These are phyloP conservation scores for Cucumis cinereus DNA, from an alignment of 306 rosid species.

Conservation along the genomic window DNA sequence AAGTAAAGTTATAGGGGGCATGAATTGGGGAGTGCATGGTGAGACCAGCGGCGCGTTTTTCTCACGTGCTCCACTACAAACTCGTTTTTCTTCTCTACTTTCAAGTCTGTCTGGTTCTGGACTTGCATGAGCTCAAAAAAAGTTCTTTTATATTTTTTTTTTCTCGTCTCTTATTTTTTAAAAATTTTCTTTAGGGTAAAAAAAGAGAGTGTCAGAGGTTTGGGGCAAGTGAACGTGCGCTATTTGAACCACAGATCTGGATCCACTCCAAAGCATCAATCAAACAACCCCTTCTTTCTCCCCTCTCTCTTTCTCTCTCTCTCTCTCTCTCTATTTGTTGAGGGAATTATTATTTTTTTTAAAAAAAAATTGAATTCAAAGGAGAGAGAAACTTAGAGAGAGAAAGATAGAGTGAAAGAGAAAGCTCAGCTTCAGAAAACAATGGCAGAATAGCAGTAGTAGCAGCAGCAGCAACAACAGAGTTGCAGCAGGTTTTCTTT, in stretches of 20 bases:
- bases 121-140: not conserved
- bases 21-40: not conserved
- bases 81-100: not conserved
- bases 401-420: slow-evolving; percentile 15
- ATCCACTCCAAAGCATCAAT: slow-evolving; percentile 34
- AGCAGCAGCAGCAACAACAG: not conserved
- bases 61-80: not conserved
- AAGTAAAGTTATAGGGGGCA: no score
- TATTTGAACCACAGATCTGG: slow-evolving; percentile 56
- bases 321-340: not conserved
- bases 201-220: slow-evolving; percentile 29
- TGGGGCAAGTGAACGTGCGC: slow-evolving; percentile 52
- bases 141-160: no score
- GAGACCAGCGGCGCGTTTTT: not conserved
- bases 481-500: not conserved
- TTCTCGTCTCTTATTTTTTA: not conserved
- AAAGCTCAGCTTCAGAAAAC: not conserved
- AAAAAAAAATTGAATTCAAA: slow-evolving; percentile 29
- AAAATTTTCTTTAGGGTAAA: not conserved
- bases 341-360: no score
- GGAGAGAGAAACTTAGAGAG: slow-evolving; percentile 21
- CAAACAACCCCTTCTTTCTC: slow-evolving; percentile 7
- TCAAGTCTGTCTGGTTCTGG: not conserved
- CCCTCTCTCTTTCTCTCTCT: slow-evolving; percentile 1
- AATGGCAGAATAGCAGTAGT: slow-evolving; percentile 2